phyloP scores from a whole-genome alignment of 1,284 basidiomycete species.

The Cryptococcus maquisensis region DNA sequence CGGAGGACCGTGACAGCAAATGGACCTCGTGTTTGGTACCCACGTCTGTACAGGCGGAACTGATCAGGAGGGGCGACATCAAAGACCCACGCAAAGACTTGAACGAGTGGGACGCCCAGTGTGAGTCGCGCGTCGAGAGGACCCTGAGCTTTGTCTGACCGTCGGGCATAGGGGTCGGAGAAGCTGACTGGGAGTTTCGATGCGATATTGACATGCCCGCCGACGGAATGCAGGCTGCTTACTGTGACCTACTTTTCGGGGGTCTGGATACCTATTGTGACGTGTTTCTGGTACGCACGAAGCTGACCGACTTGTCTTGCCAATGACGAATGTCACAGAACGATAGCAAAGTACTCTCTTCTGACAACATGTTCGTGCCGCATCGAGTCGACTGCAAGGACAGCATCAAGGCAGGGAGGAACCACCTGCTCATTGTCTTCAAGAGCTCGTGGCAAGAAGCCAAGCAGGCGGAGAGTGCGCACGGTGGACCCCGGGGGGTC shows the following conservation, averaged over 20 bases:
- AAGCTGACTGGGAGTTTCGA: constrained; percentile 78
- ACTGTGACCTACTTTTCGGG: constrained; percentile 72
- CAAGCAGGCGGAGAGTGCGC: constrained; percentile 41
- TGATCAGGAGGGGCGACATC: constrained; percentile 65
- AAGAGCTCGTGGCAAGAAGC: constrained; percentile 68
- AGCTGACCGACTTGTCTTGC: background rate
- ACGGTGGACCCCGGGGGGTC: constrained; percentile 33
- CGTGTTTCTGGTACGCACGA: constrained; percentile 59
- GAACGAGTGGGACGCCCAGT: constrained; percentile 84
- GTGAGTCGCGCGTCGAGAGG: constrained; percentile 48
- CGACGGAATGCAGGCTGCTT: constrained; percentile 49
- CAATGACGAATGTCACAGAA: constrained; percentile 55
- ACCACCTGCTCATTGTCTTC: constrained; percentile 68
- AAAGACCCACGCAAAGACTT: constrained; percentile 72
- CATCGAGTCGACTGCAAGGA: constrained; percentile 62
- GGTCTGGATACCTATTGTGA: constrained; percentile 81
- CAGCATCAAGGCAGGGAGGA: constrained; percentile 56
- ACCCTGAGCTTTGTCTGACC: constrained; percentile 11
- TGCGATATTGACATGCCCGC: constrained; percentile 59
- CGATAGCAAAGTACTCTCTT: constrained; percentile 57
- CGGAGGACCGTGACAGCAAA: too few relatives aligned
- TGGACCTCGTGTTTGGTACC: constrained; percentile 52
- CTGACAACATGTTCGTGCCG: constrained; percentile 72
- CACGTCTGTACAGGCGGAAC: constrained; percentile 78
- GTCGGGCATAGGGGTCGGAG: constrained; percentile 68